Percentiles rank a stretch among this genome's conserved stretches.
These are phyloP conservation scores for Leccinum fallax DNA, from an alignment of 1,284 basidiomycete genomes.

Conservation along the genomic window DNA sequence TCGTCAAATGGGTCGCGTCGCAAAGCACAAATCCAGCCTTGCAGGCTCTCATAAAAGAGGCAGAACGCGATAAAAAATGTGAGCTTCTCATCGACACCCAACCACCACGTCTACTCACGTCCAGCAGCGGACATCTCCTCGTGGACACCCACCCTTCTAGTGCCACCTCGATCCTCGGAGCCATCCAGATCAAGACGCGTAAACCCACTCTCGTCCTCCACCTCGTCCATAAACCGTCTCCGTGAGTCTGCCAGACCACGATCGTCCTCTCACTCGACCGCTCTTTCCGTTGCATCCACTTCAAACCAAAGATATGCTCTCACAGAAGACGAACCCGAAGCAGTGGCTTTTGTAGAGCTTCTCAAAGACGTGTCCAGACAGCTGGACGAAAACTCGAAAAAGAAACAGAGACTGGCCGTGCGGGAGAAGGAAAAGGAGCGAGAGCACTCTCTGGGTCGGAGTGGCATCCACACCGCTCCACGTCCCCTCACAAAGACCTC, in stretches of 20 bases:
- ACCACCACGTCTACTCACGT: not conserved
- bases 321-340: constrained; percentile 26
- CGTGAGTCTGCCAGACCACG: constrained; percentile 15
- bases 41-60: constrained; percentile 30
- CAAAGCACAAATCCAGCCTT: constrained; percentile 29
- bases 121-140: not conserved
- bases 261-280: constrained; percentile 26
- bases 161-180: constrained; percentile 1
- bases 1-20: constrained; percentile 30
- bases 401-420: constrained; percentile 24
- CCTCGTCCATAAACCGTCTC: constrained; percentile 21
- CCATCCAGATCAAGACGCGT: constrained; percentile 6
- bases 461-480: not conserved
- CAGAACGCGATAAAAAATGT: constrained; percentile 27
- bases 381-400: constrained; percentile 29
- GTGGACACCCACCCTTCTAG: constrained; percentile 8
- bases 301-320: constrained; percentile 6
- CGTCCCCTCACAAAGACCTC: constrained; percentile 25
- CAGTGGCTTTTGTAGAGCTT: constrained; percentile 26
- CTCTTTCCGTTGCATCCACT: not conserved
- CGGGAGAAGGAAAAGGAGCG: constrained; percentile 13
- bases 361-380: constrained; percentile 24
- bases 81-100: constrained; percentile 6
- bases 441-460: constrained; percentile 4
- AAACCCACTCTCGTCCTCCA: constrained; percentile 23